phyloP scores from a whole-genome alignment of 441 rosid genomes.

The Adansonia madagascariensis region DNA sequence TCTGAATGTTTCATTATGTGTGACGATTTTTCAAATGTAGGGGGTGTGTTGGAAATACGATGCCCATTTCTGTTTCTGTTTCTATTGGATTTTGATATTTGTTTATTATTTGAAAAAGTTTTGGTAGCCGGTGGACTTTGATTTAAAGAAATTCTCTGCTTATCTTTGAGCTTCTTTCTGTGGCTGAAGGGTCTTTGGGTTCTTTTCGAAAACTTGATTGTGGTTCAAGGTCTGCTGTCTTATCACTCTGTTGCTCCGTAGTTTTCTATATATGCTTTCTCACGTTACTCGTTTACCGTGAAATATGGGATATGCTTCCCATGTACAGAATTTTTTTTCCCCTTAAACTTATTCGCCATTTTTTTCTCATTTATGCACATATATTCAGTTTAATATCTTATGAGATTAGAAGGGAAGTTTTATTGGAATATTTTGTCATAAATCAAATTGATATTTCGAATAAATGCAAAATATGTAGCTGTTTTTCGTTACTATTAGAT shows the following conservation, averaged over 20 bases:
- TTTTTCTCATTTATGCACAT: neutral
- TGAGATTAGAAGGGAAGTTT: neutral
- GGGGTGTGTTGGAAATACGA: neutral
- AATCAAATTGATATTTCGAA: neutral
- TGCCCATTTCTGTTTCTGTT: neutral
- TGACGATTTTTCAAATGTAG: neutral
- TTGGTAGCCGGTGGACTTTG: conserved; percentile 35
- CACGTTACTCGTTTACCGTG: neutral
- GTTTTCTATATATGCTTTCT: conserved; percentile 2
- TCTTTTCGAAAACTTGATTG: conserved; percentile 26
- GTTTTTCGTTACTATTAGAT: neutral
- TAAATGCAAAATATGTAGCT: neutral
- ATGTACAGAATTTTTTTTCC: neutral
- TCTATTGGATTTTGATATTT: conserved; percentile 12
- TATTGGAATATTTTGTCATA: neutral
- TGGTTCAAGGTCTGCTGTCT: conserved; percentile 25
- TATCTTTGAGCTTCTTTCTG: conserved; percentile 33
- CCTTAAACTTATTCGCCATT: neutral
- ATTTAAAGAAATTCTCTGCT: conserved; percentile 29
- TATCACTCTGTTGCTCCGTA: neutral
- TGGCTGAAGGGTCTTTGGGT: conserved; percentile 27
- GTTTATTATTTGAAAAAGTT: conserved; percentile 12
- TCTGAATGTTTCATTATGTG: neutral
- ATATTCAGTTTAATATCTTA: neutral
- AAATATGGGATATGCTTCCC: neutral